Evolutionary conservation across 2,329 filamentous ascomycete genomes (phyloP).

Genomic region (Claviceps maximensis): DNA sequence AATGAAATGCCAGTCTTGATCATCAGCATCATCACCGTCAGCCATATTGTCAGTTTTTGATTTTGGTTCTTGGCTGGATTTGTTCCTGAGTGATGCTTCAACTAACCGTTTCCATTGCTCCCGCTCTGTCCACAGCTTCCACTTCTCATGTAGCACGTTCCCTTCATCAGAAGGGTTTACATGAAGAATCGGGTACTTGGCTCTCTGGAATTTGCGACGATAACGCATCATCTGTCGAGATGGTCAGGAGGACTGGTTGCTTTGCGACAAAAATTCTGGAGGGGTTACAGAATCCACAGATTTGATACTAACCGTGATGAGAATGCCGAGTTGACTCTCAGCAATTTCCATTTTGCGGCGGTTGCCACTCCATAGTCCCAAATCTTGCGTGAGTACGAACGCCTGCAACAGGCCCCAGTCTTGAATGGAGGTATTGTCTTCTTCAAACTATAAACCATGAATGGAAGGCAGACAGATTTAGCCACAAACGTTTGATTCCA

Average conservation of each 20-base stretch:
- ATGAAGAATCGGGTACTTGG: slow-evolving; percentile 36
- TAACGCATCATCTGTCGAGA: slow-evolving; percentile 36
- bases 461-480: background rate
- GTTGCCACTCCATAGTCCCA: slow-evolving; percentile 41
- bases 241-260: slow-evolving; percentile 8
- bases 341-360: slow-evolving; percentile 43
- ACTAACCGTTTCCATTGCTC: slow-evolving; percentile 53
- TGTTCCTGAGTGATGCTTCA: background rate
- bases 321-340: slow-evolving; percentile 34
- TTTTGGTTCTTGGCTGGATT: background rate
- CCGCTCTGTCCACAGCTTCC: slow-evolving; percentile 48
- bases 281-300: background rate
- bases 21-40: background rate
- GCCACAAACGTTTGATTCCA: background rate
- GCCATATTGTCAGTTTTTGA: background rate
- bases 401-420: slow-evolving; percentile 36
- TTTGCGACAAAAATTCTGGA: background rate
- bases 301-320: slow-evolving; percentile 26
- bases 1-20: slow-evolving; percentile 45
- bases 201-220: slow-evolving; percentile 44
- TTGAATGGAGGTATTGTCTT: slow-evolving; percentile 32
- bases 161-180: slow-evolving; percentile 42
- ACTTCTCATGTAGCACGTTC: slow-evolving; percentile 46
- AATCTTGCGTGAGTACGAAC: slow-evolving; percentile 33
- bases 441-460: slow-evolving; percentile 28